Evolutionary conservation across 495 filamentous ascomycete species (phyloP), one percentile per base, ranked within the genome.

Genomic region (Neurospora sp.): DNA sequence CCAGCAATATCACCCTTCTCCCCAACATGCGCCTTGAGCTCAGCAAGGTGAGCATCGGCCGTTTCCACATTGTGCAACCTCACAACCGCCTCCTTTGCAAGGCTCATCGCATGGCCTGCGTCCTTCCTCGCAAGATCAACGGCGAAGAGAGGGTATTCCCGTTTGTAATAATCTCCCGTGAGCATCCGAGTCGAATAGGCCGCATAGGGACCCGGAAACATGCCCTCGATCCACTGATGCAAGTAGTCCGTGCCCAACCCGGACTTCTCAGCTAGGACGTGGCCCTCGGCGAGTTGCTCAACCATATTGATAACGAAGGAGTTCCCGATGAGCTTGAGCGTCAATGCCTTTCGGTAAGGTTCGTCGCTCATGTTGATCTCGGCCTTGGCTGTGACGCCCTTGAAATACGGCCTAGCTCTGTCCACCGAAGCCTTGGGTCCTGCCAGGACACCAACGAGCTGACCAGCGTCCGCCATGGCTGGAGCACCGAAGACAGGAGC

Each of bases 121-220:
- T 98, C 94, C 82, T 98, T 98, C 74, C 90, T 82, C 20, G 94
- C 94, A 70, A 97, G 80, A 80, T 96, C 92, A 9, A 95, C 94
- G n/a, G 88, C 89, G 80, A 97, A 96, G 37, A 96, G 82, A 71
- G 94, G 94, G 82, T 93, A 80, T 14, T 82, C 83, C 70, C 81
- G 75, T 77, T 83, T 81, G 76, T 86, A 81, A 48, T 97, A 97
- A 76, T 93, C 92, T 0, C 94, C 94, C 9, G 82, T 79, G 72
- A 87, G 76, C 91, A 97, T 91, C 35, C 94, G 86, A 41, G 84
- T 85, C 14, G 89, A 89, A 78, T 97, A 98, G 41, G 89, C 89
- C 11, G 89, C 81, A 77, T 88, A 91, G 8, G 89, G 85, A 8
- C 88, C 89, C 2, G 88, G 87, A 74, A 88, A 90, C 82, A 93